Evolutionary conservation across 805 yeast genomes (phyloP), one percentile per base, ranked within the genome.

Genomic region (Yueomyces sp.): DNA sequence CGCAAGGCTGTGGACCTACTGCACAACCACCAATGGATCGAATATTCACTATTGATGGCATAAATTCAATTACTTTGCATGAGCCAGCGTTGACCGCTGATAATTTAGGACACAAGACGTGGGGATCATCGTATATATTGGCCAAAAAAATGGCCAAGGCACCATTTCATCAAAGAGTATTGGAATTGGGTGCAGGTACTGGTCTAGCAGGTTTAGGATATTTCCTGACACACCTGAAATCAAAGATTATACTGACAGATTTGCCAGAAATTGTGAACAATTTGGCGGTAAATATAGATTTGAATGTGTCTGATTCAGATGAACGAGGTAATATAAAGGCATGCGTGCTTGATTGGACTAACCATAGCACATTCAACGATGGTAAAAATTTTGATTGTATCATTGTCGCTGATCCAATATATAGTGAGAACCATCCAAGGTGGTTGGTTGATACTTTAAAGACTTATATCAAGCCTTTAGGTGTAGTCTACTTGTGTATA

Each of bases 131-230:
- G 0, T 63, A 83, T 28, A 70, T 85, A 4, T 63, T 92, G 28
- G 72, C 92, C 3, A 64, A 64, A 30, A 61, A 82, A 28, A 57
- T 85, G 3, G 58, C 70, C 4, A 51, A 57, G 29, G 53, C 56
- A 7, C 37, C 37, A 11, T 11, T 5, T 11, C 52, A 42, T 32
- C 42, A 30, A 39, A 45, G 31, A 0, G 59, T 79, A 0, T 57
- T 84, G 30, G 98, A 90, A 54, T 64, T 92, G n/a, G 98, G 98
- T 0, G 71, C 97, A 0, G 98, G 98, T 0, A 92, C 98, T 0
- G 98, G 98, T 0, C 67, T 90, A 12, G 81, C 80, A 3, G 96
- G 97, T 0, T 81, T 92, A 34, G 69, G 79, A 0, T 69, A 36
- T 12, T 11, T 9, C n/a, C 52, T 64, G 40, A 72, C 69, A 3